Evolutionary conservation across 768 basidiomycete genomes (phyloP).

Genomic region (Dacryopinax spathularia): DNA sequence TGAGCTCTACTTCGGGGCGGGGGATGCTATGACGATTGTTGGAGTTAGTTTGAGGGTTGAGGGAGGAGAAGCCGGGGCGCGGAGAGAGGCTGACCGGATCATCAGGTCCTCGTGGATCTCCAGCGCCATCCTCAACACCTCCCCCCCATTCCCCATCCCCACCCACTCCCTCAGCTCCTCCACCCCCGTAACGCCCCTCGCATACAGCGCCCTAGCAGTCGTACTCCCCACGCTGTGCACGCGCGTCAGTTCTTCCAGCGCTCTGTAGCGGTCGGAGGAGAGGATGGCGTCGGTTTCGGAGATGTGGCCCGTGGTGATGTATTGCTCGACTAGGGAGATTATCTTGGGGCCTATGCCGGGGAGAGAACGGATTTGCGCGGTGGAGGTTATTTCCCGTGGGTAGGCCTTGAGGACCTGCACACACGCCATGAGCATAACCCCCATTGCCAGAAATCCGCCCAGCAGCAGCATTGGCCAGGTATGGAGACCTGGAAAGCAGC

Average conservation of each 20-base stretch:
- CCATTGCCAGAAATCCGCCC: too few relatives aligned
- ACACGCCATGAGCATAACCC: too few relatives aligned
- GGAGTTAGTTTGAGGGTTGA: background rate
- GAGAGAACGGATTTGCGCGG: background rate
- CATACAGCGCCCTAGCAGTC: constrained; percentile 20
- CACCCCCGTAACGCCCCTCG: constrained; percentile 18
- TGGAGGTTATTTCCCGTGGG: background rate
- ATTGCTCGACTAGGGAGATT: constrained; percentile 17
- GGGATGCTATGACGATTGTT: constrained; percentile 40
- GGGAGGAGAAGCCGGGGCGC: background rate
- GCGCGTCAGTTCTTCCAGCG: constrained; percentile 19
- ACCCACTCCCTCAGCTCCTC: constrained; percentile 16
- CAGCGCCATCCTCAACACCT: constrained; percentile 39
- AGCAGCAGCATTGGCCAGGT: too few relatives aligned
- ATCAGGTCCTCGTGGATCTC: constrained; percentile 44
- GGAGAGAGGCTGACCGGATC: constrained; percentile 25
- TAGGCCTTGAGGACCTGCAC: background rate
- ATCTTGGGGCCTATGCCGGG: background rate
- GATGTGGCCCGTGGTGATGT: constrained; percentile 17
- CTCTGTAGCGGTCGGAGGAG: constrained; percentile 15
- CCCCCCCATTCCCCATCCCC: constrained; percentile 16
- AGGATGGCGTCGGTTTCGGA: constrained; percentile 19
- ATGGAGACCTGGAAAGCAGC: too few relatives aligned
- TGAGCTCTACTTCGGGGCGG: constrained; percentile 62
- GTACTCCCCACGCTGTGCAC: constrained; percentile 22